phyloP scores from a whole-genome alignment of 805 yeast genomes.

The Isabelozyma pseudorhagii region DNA sequence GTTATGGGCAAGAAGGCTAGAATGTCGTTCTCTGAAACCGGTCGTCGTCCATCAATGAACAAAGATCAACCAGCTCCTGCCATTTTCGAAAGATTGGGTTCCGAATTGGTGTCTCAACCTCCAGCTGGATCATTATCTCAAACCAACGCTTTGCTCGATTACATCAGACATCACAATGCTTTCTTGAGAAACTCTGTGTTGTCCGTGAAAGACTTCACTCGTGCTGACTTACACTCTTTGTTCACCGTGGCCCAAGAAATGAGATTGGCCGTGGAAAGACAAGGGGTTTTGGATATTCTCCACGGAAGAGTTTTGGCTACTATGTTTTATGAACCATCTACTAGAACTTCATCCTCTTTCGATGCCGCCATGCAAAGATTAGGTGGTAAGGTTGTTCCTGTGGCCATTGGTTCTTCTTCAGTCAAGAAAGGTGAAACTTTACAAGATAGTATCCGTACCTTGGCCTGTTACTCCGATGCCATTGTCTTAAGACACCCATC shows the following conservation, averaged over 20 bases:
- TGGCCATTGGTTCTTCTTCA: conserved; percentile 83
- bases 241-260: conserved; percentile 98
- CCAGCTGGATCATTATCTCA: conserved; percentile 70
- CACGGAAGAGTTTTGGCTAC: conserved; percentile 91
- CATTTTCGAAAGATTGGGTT: conserved; percentile 49
- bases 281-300: conserved; percentile 88
- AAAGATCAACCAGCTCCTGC: conserved; percentile 45
- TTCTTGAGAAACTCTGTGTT: conserved; percentile 85
- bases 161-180: conserved; percentile 81
- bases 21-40: conserved; percentile 29
- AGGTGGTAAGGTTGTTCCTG: conserved; percentile 94
- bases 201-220: conserved; percentile 82
- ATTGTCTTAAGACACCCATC: conserved; percentile 96
- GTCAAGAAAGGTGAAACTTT: conserved; percentile 97
- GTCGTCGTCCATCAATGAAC: conserved; percentile 34
- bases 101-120: conserved; percentile 71
- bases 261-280: conserved; percentile 94
- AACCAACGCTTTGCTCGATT: conserved; percentile 73
- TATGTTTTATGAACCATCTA: conserved; percentile 96
- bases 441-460: conserved; percentile 92
- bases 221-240: conserved; percentile 87
- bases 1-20: conserved; percentile 33
- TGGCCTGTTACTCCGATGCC: conserved; percentile 95
- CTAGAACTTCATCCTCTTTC: conserved; percentile 94
- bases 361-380: conserved; percentile 99